These are phyloP conservation scores for Thalassiosira delicatula DNA, from an alignment of 352 stramenopile genomes.

Conservation along the genomic window DNA sequence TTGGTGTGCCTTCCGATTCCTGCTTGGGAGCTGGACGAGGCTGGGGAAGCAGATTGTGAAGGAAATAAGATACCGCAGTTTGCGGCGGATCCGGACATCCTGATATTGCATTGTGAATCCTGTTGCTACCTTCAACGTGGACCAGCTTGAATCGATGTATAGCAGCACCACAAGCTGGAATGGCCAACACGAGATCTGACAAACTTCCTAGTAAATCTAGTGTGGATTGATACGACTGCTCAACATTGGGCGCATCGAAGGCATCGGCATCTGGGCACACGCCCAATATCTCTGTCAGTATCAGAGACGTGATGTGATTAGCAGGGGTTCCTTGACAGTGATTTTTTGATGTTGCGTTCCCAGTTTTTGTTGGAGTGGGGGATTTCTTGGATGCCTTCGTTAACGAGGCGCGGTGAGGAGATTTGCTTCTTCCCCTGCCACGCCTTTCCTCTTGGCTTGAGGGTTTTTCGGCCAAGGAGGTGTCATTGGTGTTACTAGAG, in stretches of 20 bases:
- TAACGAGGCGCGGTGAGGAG: constrained; percentile 33
- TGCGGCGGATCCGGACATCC: constrained; percentile 71
- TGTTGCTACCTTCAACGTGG: constrained; percentile 25
- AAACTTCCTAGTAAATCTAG: constrained; percentile 75
- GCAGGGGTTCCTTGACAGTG: constrained; percentile 60
- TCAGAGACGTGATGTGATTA: constrained; percentile 67
- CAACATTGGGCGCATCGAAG: background rate
- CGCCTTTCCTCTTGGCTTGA: constrained; percentile 55
- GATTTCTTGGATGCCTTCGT: constrained; percentile 39
- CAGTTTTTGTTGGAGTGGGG: constrained; percentile 36
- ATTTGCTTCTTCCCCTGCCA: constrained; percentile 54
- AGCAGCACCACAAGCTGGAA: constrained; percentile 79
- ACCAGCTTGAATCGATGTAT: constrained; percentile 76
- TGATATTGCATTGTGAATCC: constrained; percentile 71
- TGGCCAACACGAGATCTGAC: constrained; percentile 80
- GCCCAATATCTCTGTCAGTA: constrained; percentile 59
- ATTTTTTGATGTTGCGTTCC: constrained; percentile 32
- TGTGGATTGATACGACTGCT: constrained; percentile 57
- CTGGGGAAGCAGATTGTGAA: constrained; percentile 81
- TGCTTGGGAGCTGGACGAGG: constrained; percentile 59
- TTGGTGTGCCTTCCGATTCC: constrained; percentile 2
- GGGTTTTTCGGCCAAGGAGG: constrained; percentile 60
- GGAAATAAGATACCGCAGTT: constrained; percentile 79
- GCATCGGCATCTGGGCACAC: background rate
- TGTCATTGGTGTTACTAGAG: too few relatives aligned